Evolutionary conservation across 2,329 filamentous ascomycete genomes (phyloP), one percentile per base, ranked within the genome.

Genomic region (Leptographium lundbergii): DNA sequence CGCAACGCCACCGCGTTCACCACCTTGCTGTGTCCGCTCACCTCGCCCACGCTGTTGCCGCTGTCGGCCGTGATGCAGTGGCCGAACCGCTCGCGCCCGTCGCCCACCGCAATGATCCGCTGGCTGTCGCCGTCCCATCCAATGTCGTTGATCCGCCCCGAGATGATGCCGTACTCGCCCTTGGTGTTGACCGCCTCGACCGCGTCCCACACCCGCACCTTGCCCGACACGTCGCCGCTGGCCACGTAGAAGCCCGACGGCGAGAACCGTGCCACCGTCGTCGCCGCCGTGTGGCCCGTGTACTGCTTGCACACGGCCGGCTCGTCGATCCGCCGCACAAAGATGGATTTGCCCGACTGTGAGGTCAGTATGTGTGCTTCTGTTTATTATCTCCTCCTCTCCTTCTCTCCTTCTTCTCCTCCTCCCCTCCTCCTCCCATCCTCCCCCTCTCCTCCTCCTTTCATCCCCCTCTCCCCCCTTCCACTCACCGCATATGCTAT

Each of bases 51-150:
- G 56, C 86, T 91, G 75, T 99, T 99, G 64, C 94, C 94, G 69
- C 89, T 95, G 73, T 97, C 94, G 65, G 89, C 89, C 32, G 90
- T 96, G 70, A 97, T 91, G 76, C 90, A 96, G 71, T 92, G 89
- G 17, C 92, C 92, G 70, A 90, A 96, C 59, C 90, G 83, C 75
- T 97, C 91, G 69, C 92, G 91, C 57, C 94, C 94, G 66, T 97
- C 89, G 52, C 94, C 94, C 6, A 99, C 92, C 4, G 92, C 94
- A 67, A 97, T 96, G 69, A 99, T 87, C 56, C 94, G 87, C 76
- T 96, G 91, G 62, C 89, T 95, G 73, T 99, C 94, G 60, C 91
- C 92, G 68, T 97, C 94, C 91, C 94, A 99, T 1, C 91, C 92
- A 64, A 99, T 84, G 71, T 99, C 94, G 70, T 96, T 95, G 74